Evolutionary conservation across 305 asterid genomes (phyloP), one percentile per base, ranked within the genome.

Genomic region (Solanum hybrid): DNA sequence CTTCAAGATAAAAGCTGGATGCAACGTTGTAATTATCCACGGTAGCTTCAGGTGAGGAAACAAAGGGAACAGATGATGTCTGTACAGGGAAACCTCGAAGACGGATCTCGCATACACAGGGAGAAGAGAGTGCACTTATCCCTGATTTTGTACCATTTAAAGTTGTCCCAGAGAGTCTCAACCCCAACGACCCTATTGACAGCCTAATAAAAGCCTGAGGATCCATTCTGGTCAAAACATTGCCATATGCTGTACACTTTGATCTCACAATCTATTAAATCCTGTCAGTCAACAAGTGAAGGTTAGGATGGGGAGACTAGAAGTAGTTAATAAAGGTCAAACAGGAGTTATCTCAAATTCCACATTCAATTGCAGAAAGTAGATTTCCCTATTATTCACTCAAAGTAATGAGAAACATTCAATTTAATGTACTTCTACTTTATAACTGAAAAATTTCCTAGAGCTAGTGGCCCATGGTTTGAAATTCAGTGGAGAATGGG

Each of bases 71-170:
- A 64, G 95, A 84, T 64, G 97, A 91, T 42, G 96, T 97, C 94
- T 97, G 99, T 81, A 96, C 98, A 78, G 99, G 99, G 92, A 97
- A 97, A 90, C 99, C 99, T 51, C 97, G 99, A 76, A 97, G 96
- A 64, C 98, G 98, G 86, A 97, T 95, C 93, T 97, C 98, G 90
- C 99, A 95, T 36, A 91, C 90, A 88, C 96, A 97, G 40, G 98
- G 95, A 88, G 98, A 93, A 90, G 97, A 90, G 83, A 95, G 81
- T 33, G 94, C 92, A 39, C 90, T 93, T 86, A 92, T 89, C 90
- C 95, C 95, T 31, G 97, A 90, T 92, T 94, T 95, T 57, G 93
- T 76, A 24, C 95, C 88, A 73, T 90, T 91, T 84, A 92, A 89
- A 89, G 88, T 51, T 81, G 94, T 78, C 87, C 90, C 93, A 2